Percentiles rank a stretch among this genome's conserved stretches.
phyloP scores from a whole-genome alignment of 202 grass and related monocot genomes.

The Saccharum hybrid region DNA sequence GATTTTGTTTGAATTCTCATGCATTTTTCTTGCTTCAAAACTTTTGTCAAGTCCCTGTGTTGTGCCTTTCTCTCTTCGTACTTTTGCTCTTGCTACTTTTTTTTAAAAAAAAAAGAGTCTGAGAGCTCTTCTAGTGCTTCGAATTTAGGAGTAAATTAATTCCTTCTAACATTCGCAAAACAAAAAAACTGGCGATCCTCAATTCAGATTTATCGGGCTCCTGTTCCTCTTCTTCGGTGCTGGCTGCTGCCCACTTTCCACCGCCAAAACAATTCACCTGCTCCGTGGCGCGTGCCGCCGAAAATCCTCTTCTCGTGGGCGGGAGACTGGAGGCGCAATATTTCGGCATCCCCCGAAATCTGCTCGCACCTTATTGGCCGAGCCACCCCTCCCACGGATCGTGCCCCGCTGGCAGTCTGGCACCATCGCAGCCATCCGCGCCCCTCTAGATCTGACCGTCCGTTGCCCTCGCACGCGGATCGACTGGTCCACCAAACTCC shows the following conservation, averaged over 20 bases:
- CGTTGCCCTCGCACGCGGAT: conserved; percentile 42
- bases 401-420: neutral
- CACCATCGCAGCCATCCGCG: conserved; percentile 30
- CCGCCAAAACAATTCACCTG: neutral
- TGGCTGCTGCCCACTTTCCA: too few species aligned
- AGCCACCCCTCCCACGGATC: conserved; percentile 47
- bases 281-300: neutral
- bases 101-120: neutral
- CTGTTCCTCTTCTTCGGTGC: too few species aligned
- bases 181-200: neutral
- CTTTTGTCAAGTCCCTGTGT: too few species aligned
- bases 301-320: conserved; percentile 7
- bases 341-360: neutral
- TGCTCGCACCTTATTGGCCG: conserved; percentile 48
- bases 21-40: too few species aligned
- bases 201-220: neutral
- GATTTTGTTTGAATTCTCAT: too few species aligned
- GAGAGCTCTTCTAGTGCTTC: neutral
- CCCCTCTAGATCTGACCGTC: neutral
- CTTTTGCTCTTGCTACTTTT: too few species aligned
- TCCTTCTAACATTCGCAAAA: neutral
- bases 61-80: too few species aligned
- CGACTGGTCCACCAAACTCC: conserved; percentile 36
- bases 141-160: neutral
- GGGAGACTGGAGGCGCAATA: conserved; percentile 3